Evolutionary conservation across 164 flowering plant species (phyloP), one percentile per base, ranked within the genome.

Genomic region (Liquidambar formosana): DNA sequence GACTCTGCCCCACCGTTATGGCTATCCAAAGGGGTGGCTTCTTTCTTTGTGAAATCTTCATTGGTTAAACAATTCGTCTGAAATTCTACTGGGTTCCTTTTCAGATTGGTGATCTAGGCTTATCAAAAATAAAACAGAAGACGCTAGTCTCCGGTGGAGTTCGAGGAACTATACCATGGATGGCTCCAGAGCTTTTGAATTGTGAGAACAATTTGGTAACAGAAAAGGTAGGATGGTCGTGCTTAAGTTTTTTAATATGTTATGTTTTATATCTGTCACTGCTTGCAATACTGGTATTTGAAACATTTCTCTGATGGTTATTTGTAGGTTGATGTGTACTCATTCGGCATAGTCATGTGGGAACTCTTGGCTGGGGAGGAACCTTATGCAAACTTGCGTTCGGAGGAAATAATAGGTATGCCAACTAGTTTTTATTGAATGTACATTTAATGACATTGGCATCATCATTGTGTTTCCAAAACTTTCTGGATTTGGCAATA

Each of bases 321-420:
- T 47, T 0, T 52, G 59, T 52, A 85, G 87, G 76, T 85, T 69
- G 89, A 85, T 74, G 87, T 85, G 13, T 85, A 68, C 76, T 85
- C 89, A 4, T 85, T 85, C 67, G 89, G 89, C 33, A 78, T 85
- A 21, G 86, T 83, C 33, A 74, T 85, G 84, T 85, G 89, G 84
- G 89, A 85, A 66, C 78, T 85, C 45, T 47, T 85, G 52, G 78
- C 86, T 23, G 84, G 89, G 56, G 87, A 81, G 38, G 80, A 80
- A 44, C 86, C 89, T 61, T 85, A 81, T 68, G 75, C 72, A 45
- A 70, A 76, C 53, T 38, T 85, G 86, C 76, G 66, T 10, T 80
- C 74, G 25, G 71, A 57, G 44, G 82, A 70, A 68, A 76, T 81
- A 56, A 77, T 85, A 65, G 82, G 86, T 85, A 71, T 14, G 16